These are phyloP conservation scores for Aspergillus biplanus DNA, from an alignment of 495 filamentous ascomycete genomes.

Conservation along the genomic window DNA sequence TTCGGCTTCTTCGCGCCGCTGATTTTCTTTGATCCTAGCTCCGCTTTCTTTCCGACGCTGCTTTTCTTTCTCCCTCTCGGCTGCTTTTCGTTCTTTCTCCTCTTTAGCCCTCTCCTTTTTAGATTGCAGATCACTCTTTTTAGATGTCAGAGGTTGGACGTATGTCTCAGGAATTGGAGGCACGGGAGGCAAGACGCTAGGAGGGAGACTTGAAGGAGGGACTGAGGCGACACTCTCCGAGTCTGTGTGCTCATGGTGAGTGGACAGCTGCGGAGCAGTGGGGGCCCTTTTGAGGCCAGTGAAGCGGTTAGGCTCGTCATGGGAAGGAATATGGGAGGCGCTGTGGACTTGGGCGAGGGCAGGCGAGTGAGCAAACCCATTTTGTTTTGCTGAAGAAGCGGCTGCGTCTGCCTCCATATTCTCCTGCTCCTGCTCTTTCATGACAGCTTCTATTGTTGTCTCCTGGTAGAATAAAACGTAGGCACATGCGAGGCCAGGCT, in stretches of 20 bases:
- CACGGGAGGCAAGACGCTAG: conserved; percentile 32
- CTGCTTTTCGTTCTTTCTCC: conserved; percentile 67
- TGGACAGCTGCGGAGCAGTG: conserved; percentile 59
- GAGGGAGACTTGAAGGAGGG: conserved; percentile 19
- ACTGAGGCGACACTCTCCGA: conserved; percentile 20
- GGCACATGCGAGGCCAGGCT: conserved; percentile 86
- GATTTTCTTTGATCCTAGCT: conserved; percentile 47
- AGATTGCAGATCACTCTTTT: conserved; percentile 50
- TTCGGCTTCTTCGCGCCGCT: conserved; percentile 61
- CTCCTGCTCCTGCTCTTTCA: conserved; percentile 81
- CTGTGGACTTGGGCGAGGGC: conserved; percentile 46
- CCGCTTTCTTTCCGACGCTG: conserved; percentile 68
- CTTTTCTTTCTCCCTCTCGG: conserved; percentile 70
- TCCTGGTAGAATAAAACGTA: conserved; percentile 99
- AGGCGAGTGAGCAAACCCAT: conserved; percentile 38
- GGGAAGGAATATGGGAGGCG: conserved; percentile 42
- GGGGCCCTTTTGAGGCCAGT: conserved; percentile 60
- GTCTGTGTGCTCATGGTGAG: conserved; percentile 39
- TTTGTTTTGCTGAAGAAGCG: conserved; percentile 55
- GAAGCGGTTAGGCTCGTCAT: conserved; percentile 53
- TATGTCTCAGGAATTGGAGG: conserved; percentile 45
- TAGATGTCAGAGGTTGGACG: conserved; percentile 34
- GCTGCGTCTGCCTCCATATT: conserved; percentile 65
- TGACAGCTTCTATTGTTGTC: conserved; percentile 86
- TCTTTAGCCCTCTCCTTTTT: conserved; percentile 55